Conservation (phyloP, 2,329 filamentous ascomycete genomes). For the Phaeosphaeria sp. region DNA sequence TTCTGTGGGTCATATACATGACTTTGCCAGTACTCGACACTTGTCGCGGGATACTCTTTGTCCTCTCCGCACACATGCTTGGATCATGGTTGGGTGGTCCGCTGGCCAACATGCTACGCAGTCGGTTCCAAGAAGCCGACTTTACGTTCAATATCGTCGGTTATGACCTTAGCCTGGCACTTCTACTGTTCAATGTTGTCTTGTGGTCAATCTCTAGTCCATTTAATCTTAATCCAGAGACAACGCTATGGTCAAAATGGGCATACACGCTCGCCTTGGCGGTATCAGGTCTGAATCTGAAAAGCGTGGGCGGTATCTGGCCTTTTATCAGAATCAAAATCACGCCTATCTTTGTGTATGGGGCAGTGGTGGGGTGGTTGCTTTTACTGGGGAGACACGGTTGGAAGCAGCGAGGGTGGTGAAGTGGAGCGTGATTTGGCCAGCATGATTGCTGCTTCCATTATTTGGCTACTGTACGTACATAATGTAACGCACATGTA, state of each 20-base stretch:
- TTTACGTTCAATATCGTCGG: too few species aligned
- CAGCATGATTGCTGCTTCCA: neutral
- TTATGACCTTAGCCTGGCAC: too few species aligned
- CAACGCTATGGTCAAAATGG: neutral
- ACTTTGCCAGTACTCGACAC: neutral
- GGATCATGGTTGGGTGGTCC: too few species aligned
- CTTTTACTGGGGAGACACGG: neutral
- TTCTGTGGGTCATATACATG: neutral
- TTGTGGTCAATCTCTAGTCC: neutral
- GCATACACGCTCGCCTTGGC: neutral
- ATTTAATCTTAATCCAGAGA: neutral
- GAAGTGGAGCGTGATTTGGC: neutral
- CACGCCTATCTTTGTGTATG: neutral
- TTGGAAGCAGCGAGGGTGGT: neutral
- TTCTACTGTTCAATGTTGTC: neutral
- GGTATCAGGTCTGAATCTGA: neutral
- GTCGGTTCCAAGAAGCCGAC: too few species aligned
- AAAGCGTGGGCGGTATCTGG: neutral
- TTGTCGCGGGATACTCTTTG: too few species aligned
- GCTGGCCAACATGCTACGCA: too few species aligned
- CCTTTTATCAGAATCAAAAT: neutral
- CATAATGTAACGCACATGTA: too few species aligned
- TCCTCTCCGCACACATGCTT: neutral
- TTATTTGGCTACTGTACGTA: too few species aligned
- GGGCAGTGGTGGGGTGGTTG: neutral